phyloP scores from a whole-genome alignment of 352 stramenopile species.

The Globisporangium spiculum region DNA sequence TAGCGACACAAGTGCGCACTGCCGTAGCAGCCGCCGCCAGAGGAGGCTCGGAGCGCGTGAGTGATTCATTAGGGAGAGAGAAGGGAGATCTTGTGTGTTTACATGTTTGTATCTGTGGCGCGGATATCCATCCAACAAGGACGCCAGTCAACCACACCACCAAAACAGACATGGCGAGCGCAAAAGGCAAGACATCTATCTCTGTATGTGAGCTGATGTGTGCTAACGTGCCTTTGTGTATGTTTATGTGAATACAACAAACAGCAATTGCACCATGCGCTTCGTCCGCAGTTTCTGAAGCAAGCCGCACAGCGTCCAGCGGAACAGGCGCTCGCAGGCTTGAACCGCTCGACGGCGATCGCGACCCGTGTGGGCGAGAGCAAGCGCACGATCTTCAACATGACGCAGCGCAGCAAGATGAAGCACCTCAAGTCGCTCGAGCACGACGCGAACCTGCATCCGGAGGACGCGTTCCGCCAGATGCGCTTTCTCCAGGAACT shows the following conservation, averaged over 20 bases:
- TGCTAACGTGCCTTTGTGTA: background rate
- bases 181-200: background rate
- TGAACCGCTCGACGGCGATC: constrained; percentile 4
- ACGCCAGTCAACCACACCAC: background rate
- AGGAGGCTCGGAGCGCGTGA: constrained; percentile 11
- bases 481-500: constrained; percentile 84
- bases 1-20: constrained; percentile 34
- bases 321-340: background rate
- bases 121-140: background rate
- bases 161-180: background rate
- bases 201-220: background rate
- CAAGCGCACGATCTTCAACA: constrained; percentile 76
- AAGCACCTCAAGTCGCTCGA: constrained; percentile 85
- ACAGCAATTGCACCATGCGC: constrained; percentile 13
- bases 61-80: background rate
- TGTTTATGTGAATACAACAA: background rate
- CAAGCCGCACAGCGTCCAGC: constrained; percentile 1
- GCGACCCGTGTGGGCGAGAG: constrained; percentile 11
- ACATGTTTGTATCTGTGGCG: background rate
- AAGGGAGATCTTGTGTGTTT: background rate
- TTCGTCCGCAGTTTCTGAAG: constrained; percentile 13
- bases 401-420: constrained; percentile 70
- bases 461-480: constrained; percentile 73
- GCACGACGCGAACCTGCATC: constrained; percentile 71
- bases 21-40: constrained; percentile 18